Evolutionary conservation across 2,329 filamentous ascomycete species (phyloP).

Genomic region (Cladosporium sphaerospermum): DNA sequence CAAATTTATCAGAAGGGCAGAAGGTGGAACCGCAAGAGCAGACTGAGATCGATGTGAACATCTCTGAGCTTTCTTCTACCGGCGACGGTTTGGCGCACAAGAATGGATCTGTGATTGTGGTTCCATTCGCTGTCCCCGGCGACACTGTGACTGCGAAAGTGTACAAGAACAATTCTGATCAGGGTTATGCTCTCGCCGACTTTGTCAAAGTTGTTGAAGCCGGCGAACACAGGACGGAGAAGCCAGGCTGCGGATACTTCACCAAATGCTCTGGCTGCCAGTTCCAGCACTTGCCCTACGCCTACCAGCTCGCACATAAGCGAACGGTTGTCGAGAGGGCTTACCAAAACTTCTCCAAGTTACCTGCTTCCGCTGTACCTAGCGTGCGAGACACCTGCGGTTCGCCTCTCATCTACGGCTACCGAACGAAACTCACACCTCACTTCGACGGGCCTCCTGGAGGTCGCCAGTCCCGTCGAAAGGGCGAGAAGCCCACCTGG

Average conservation of each 20-base stretch:
- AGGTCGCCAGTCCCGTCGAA: slow-evolving; percentile 41
- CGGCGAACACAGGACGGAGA: slow-evolving; percentile 69
- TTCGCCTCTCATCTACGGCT: slow-evolving; percentile 84
- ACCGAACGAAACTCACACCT: slow-evolving; percentile 93
- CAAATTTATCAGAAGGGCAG: slow-evolving; percentile 16
- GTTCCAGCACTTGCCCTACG: slow-evolving; percentile 93
- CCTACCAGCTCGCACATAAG: slow-evolving; percentile 80
- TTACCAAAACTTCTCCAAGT: slow-evolving; percentile 81
- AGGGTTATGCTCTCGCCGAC: slow-evolving; percentile 71
- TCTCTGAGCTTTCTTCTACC: slow-evolving; percentile 77
- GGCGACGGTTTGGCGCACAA: slow-evolving; percentile 80
- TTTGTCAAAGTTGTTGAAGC: slow-evolving; percentile 71
- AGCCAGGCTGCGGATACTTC: slow-evolving; percentile 79
- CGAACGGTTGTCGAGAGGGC: slow-evolving; percentile 82
- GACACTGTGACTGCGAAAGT: slow-evolving; percentile 75
- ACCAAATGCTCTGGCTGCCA: slow-evolving; percentile 83
- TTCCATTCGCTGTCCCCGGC: slow-evolving; percentile 83
- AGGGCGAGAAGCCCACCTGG: slow-evolving; percentile 53
- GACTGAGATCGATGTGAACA: slow-evolving; percentile 73
- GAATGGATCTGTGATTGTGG: slow-evolving; percentile 68
- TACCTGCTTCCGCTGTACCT: slow-evolving; percentile 70
- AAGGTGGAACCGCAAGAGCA: slow-evolving; percentile 37
- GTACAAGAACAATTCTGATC: slow-evolving; percentile 59
- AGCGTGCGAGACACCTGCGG: slow-evolving; percentile 76
- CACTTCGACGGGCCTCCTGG: slow-evolving; percentile 78